Percentiles rank a stretch among this genome's conserved stretches.
These are phyloP conservation scores for Cetradonia linearis DNA, from an alignment of 495 filamentous ascomycete genomes.

Conservation along the genomic window DNA sequence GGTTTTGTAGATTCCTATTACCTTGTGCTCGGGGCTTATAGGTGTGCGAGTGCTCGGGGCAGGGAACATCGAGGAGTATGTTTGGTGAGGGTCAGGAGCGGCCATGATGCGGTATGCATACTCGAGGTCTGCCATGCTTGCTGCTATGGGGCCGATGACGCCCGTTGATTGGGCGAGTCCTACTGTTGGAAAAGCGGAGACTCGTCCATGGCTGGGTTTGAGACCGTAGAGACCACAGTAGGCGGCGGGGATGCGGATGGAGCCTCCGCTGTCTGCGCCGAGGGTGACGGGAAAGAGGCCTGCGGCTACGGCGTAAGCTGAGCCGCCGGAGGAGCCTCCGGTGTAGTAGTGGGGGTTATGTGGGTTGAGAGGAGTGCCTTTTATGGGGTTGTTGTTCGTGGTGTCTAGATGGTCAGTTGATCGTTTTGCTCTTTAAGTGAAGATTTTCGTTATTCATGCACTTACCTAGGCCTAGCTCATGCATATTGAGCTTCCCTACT, in stretches of 20 bases:
- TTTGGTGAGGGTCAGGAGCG: constrained; percentile 51
- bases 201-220: constrained; percentile 72
- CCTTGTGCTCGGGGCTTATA: constrained; percentile 32
- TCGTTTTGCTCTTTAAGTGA: neutral
- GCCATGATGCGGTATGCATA: constrained; percentile 71
- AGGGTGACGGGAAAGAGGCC: constrained; percentile 75
- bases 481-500: constrained; percentile 83
- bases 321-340: constrained; percentile 80
- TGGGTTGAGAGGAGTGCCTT: constrained; percentile 77
- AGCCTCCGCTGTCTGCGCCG: constrained; percentile 81
- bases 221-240: constrained; percentile 86
- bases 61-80: constrained; percentile 39
- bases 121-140: constrained; percentile 70
- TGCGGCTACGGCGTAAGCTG: constrained; percentile 63
- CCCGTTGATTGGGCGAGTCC: constrained; percentile 52
- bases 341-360: constrained; percentile 72
- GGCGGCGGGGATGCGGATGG: constrained; percentile 67
- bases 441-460: neutral
- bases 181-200: constrained; percentile 51
- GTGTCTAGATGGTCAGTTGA: constrained; percentile 43
- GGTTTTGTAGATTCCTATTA: constrained; percentile 61
- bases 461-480: constrained; percentile 70
- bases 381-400: constrained; percentile 71
- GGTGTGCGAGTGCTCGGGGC: constrained; percentile 31
- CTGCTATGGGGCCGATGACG: constrained; percentile 67